phyloP scores from a whole-genome alignment of 352 stramenopile genomes.

The Globisporangium solare region DNA sequence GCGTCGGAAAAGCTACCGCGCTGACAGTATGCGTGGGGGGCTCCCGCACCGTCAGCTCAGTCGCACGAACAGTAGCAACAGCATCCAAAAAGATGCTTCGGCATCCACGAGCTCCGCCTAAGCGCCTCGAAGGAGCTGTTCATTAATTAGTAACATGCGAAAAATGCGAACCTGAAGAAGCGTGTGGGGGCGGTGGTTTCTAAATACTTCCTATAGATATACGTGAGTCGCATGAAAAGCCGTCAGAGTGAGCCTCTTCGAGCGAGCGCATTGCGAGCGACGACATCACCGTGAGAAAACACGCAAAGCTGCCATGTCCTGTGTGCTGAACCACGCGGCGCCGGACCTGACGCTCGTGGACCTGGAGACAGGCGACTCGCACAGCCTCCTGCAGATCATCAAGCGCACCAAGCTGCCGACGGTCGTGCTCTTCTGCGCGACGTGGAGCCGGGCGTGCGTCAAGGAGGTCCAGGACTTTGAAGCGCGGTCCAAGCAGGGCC shows the following conservation, averaged over 20 bases:
- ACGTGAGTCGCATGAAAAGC: background rate
- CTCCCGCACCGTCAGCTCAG: slow-evolving; percentile 25
- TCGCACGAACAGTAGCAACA: slow-evolving; percentile 19
- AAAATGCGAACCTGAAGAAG: background rate
- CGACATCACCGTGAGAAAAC: no score
- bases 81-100: slow-evolving; percentile 2
- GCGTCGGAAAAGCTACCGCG: slow-evolving; percentile 48
- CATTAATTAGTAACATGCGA: no score
- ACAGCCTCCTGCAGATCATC: slow-evolving; percentile 31
- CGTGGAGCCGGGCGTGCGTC: slow-evolving; percentile 52
- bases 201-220: slow-evolving; percentile 1
- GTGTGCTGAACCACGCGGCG: slow-evolving; percentile 41
- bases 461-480: slow-evolving; percentile 54
- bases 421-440: slow-evolving; percentile 59
- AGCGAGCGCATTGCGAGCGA: background rate
- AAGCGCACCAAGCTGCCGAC: slow-evolving; percentile 29
- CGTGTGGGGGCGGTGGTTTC: background rate
- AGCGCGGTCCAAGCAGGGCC: slow-evolving; percentile 43
- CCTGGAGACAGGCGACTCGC: slow-evolving; percentile 40
- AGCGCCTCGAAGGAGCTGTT: background rate
- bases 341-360: slow-evolving; percentile 44
- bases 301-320: slow-evolving; percentile 29
- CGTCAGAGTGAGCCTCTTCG: background rate
- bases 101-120: slow-evolving; percentile 12
- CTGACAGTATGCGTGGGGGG: slow-evolving; percentile 37